Base-by-base conservation (phyloP, 2,329 filamentous ascomycete species). In the Alternaria solani region DNA sequence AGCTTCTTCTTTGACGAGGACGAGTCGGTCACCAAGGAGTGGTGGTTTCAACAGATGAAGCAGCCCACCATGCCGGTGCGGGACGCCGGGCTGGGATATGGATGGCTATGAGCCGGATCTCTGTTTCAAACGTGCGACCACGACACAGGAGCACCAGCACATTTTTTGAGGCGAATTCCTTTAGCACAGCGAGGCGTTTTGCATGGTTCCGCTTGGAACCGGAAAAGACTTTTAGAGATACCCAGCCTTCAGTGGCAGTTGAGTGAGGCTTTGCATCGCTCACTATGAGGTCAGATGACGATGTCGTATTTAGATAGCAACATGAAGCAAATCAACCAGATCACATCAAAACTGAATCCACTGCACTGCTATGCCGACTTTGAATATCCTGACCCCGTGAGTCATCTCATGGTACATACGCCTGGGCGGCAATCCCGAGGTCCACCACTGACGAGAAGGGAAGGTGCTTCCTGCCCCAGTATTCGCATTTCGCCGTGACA, bases 1-100 rank as follows among this genome's bases (percentile, higher is more conserved):
- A 79, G 77, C 61, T 79, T 80, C 67, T 77, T 80, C 61, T 78
- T 78, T 48, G 77, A 78, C 20, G 76, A 80, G 26, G 75, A 76
- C 36, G 76, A 77, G 63, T 72, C 65, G 6, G 74, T 73, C 51
- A 71, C 72, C 41, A 79, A 78, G 54, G 78, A 80, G 48, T 80
- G 78, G 78, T 80, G 78, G 78, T 80, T 72, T 66, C 75, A 78
- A 20, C 77, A 79, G 55, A 55, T 73, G 51, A 76, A 76, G 70
- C 73, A 77, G 53, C 67, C 76, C 43, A 64, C 73, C 20, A 69
- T 76, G 64, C 76, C 76, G 65, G 75, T 76, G 75, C 77, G 71
- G 72, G 75, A 76, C 69, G 65, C 73, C 65, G 75, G 74, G 23
- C 60, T 79, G 39, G 76, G 75, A 32, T 79, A 78, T 53, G 77